Conservation (phyloP, 1,284 basidiomycete genomes). For the Naganishia cerealis region DNA sequence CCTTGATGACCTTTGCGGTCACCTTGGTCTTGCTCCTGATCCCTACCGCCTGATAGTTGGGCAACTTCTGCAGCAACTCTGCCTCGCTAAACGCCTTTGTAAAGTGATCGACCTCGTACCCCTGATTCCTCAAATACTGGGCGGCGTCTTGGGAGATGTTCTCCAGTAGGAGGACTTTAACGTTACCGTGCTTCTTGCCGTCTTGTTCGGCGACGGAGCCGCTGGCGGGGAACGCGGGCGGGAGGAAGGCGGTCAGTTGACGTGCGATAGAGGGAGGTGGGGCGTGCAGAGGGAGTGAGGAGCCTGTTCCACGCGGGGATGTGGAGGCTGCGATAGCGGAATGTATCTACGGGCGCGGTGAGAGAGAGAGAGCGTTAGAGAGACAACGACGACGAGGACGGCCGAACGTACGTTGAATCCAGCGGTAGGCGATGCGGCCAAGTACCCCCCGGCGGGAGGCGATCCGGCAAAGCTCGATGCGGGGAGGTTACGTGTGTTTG, state of each 20-base stretch:
- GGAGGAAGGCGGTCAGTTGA: slow-evolving; percentile 52
- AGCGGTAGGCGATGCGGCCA: slow-evolving; percentile 21
- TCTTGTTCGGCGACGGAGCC: slow-evolving; percentile 34
- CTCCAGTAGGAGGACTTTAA: slow-evolving; percentile 81
- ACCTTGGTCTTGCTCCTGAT: slow-evolving; percentile 98
- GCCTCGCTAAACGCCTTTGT: slow-evolving; percentile 85
- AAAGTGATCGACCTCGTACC: slow-evolving; percentile 85
- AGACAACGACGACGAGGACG: too few species aligned
- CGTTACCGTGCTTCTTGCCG: slow-evolving; percentile 57
- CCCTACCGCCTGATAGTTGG: slow-evolving; percentile 88
- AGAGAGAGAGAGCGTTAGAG: slow-evolving; percentile 32
- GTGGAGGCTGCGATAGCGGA: slow-evolving; percentile 35
- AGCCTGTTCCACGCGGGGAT: slow-evolving; percentile 24
- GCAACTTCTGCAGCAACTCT: slow-evolving; percentile 84
- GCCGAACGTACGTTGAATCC: slow-evolving; percentile 30
- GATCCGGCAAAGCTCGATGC: slow-evolving; percentile 37
- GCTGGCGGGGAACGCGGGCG: slow-evolving; percentile 44
- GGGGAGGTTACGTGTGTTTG: slow-evolving; percentile 51
- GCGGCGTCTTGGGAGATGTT: slow-evolving; percentile 95
- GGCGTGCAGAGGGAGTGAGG: slow-evolving; percentile 11
- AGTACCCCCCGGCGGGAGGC: slow-evolving; percentile 32
- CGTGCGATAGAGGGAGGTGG: slow-evolving; percentile 39
- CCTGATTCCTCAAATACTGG: slow-evolving; percentile 73
- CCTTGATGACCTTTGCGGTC: slow-evolving; percentile 82
- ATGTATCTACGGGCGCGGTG: slow-evolving; percentile 35